Percentiles rank a stretch among this genome's conserved stretches.
Conservation (phyloP, 148 eudicot genomes). For the Diospyros lotus region DNA sequence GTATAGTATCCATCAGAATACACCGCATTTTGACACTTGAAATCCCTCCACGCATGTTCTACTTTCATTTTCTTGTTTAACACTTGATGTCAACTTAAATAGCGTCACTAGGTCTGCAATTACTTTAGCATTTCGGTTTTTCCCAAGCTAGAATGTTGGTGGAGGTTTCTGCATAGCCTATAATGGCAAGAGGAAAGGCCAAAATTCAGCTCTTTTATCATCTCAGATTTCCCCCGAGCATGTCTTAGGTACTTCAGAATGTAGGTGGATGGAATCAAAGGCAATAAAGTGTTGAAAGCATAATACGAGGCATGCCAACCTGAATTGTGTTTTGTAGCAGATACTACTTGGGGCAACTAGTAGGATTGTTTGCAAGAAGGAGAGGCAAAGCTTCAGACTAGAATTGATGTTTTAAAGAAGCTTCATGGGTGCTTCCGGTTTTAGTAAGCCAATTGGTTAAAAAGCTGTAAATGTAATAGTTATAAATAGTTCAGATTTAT, state of each 20-base stretch:
- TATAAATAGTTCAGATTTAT: not conserved
- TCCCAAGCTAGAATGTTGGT: not conserved
- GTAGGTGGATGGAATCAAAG: not conserved
- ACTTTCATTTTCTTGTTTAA: no score
- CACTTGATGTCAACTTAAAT: no score
- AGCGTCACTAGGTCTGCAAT: no score
- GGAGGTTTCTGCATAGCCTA: not conserved
- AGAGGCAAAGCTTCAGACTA: not conserved
- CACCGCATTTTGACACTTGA: no score
- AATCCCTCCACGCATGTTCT: no score
- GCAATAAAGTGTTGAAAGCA: not conserved
- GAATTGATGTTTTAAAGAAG: not conserved
- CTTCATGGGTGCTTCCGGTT: not conserved
- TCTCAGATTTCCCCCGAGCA: not conserved
- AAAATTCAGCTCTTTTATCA: not conserved
- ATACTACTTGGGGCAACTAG: not conserved
- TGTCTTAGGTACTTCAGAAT: not conserved
- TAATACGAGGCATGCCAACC: no score
- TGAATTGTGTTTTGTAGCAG: no score
- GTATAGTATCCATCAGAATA: no score
- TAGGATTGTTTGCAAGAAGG: slow-evolving; percentile 1
- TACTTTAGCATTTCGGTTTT: not conserved
- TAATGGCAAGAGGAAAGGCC: not conserved
- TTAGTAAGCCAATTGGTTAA: not conserved
- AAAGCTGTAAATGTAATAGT: no score